Evolutionary conservation across 129 eudicot genomes (phyloP).

Genomic region (Ambrosia artemisiifolia): DNA sequence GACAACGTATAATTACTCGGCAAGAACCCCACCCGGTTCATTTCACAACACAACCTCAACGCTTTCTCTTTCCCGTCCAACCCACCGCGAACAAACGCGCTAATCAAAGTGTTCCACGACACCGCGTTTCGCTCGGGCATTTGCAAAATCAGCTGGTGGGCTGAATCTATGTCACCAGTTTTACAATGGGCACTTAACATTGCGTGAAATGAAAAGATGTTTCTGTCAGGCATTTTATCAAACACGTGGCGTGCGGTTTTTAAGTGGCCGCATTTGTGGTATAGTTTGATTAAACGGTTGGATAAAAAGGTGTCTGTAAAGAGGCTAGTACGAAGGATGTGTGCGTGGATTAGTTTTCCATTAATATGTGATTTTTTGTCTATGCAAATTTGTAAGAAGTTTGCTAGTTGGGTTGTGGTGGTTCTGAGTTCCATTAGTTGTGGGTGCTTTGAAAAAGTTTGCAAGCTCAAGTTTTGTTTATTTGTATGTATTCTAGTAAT

Average conservation of each 20-base stretch:
- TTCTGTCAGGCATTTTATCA: slow-evolving; percentile 55
- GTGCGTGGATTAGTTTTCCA: slow-evolving; percentile 63
- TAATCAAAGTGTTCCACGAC: slow-evolving; percentile 81
- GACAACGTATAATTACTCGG: slow-evolving; percentile 73
- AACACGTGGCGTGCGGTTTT: slow-evolving; percentile 50
- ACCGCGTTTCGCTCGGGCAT: slow-evolving; percentile 72
- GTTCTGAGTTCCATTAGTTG: slow-evolving; percentile 33
- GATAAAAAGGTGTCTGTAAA: slow-evolving; percentile 50
- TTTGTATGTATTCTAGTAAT: too few relatives aligned
- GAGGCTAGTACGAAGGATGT: slow-evolving; percentile 49
- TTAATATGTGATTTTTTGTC: slow-evolving; percentile 42
- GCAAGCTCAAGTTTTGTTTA: too few relatives aligned
- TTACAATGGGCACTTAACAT: slow-evolving; percentile 56
- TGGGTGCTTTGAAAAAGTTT: too few relatives aligned
- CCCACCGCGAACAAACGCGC: slow-evolving; percentile 51
- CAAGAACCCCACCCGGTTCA: slow-evolving; percentile 52
- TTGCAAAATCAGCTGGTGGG: slow-evolving; percentile 48
- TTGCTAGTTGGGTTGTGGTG: slow-evolving; percentile 39
- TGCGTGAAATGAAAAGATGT: slow-evolving; percentile 64
- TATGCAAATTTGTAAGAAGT: slow-evolving; percentile 55
- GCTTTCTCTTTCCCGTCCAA: slow-evolving; percentile 35
- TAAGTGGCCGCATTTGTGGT: slow-evolving; percentile 52
- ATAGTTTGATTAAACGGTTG: slow-evolving; percentile 69
- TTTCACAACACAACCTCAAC: slow-evolving; percentile 45
- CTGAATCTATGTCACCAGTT: slow-evolving; percentile 36